Evolutionary conservation across 192 early-diverging fungal species (phyloP), one percentile per base, ranked within the genome.

Genomic region (Coemansia sp.): DNA sequence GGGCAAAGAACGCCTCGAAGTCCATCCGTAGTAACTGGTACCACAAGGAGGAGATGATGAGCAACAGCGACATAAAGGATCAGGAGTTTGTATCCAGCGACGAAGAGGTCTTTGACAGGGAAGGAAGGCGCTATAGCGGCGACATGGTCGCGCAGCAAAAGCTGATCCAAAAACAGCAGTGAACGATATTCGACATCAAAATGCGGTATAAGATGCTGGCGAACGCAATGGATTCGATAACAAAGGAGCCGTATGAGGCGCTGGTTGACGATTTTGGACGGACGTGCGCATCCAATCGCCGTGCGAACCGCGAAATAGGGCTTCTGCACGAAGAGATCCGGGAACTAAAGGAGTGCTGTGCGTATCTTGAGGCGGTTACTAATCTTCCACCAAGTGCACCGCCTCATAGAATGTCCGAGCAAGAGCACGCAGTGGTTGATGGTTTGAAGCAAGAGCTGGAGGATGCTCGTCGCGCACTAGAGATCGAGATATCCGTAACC

Each of bases 81-180:
- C 72, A 81, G 66, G 78, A 81, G 35, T 81, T 81, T 29, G 33
- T 40, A 58, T 81, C 78, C 16, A 81, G 78, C 66, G 78, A 81
- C 59, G 78, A 81, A 26, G 78, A 81, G 46, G 66, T 75, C 55
- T 81, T 75, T 69, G 72, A 33, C 62, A 63, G 63, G 59, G 69
- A 81, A 45, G 72, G 56, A 18, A 48, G 43, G 15, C 69, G 58
- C 10, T 72, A 72, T 25, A 56, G 52, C 52, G 77, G 77, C 52
- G 72, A 81, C 55, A 61, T 81, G 78, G 72, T 75, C 16, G 43
- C 78, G 30, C 78, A 81, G 69, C 72, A 81, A 21, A 74, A 62
- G 63, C 78, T 81, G 18, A 81, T 81, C 37, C 70, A 81, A 62
- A 75, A 81, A 55, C 78, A 81, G 70, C 78, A 81, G 66, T 64